Evolutionary conservation across 352 stramenopile genomes (phyloP).

Genomic region (Halophytophthora polymorphica): DNA sequence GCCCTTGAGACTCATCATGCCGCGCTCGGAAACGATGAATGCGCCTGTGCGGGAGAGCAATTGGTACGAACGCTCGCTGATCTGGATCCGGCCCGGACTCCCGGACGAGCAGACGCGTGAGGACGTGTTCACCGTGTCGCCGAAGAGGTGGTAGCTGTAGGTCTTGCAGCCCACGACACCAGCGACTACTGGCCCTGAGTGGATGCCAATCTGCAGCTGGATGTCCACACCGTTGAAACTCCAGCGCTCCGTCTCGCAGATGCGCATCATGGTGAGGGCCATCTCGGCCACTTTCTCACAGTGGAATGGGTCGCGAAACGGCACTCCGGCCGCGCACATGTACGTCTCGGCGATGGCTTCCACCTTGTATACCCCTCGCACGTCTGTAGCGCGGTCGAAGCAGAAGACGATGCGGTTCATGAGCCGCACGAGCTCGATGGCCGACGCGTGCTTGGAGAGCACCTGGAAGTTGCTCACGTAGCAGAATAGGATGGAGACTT

Average conservation of each 20-base stretch:
- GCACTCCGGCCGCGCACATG: conserved; percentile 71
- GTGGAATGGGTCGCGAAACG: conserved; percentile 59
- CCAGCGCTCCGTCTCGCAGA: conserved; percentile 66
- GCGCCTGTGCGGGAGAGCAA: conserved; percentile 40
- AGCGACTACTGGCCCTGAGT: conserved; percentile 73
- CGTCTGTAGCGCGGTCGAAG: conserved; percentile 77
- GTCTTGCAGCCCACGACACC: conserved; percentile 81
- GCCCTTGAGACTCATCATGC: conserved; percentile 68
- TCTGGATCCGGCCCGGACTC: conserved; percentile 61
- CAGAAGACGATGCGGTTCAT: conserved; percentile 87
- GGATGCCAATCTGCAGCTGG: conserved; percentile 81
- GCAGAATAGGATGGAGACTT: conserved; percentile 83
- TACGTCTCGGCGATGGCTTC: conserved; percentile 87
- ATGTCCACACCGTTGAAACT: conserved; percentile 73
- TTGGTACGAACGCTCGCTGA: conserved; percentile 53
- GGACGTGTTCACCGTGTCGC: conserved; percentile 81
- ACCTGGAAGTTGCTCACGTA: conserved; percentile 81
- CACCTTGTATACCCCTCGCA: conserved; percentile 80
- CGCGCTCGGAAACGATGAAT: conserved; percentile 58
- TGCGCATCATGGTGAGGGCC: conserved; percentile 70
- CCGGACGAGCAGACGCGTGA: conserved; percentile 77
- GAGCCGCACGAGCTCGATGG: conserved; percentile 79
- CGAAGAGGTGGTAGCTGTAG: conserved; percentile 85
- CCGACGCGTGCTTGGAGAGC: conserved; percentile 56
- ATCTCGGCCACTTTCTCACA: conserved; percentile 76